Percentiles rank a stretch among this genome's conserved stretches.
Conservation (phyloP, 164 flowering plant species). For the Echeveria elegans region DNA sequence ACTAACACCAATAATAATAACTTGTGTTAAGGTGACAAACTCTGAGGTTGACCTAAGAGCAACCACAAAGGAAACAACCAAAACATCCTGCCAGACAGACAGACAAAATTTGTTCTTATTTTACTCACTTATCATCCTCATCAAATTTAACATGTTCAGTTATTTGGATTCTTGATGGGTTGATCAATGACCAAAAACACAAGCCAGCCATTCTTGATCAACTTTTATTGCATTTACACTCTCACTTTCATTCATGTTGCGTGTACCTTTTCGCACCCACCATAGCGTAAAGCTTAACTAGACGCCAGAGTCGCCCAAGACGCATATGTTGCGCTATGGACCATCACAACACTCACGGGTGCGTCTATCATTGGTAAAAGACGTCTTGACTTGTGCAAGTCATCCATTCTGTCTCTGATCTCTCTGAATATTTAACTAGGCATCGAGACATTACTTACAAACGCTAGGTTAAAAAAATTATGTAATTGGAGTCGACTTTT, state of each 20-base stretch:
- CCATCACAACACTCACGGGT: conserved; percentile 3
- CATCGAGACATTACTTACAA: no score
- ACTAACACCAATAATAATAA: no score
- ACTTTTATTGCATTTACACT: not conserved
- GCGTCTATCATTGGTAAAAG: not conserved
- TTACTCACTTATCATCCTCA: not conserved
- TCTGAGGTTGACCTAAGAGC: not conserved
- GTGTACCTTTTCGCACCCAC: not conserved
- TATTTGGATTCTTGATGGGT: not conserved
- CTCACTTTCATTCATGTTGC: not conserved
- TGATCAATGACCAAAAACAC: not conserved
- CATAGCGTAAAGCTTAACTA: not conserved
- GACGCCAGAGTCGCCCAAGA: not conserved
- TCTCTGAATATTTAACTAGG: no score
- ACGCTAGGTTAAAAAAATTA: not conserved
- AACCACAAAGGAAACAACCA: not conserved
- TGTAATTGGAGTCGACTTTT: not conserved
- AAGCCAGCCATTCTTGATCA: not conserved
- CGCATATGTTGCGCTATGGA: not conserved
- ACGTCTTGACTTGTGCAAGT: not conserved
- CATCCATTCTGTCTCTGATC: no score
- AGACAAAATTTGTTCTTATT: no score
- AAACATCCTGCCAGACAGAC: no score
- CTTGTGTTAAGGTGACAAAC: not conserved
- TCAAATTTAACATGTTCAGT: not conserved